Conservation (phyloP, 768 basidiomycete genomes). For the Russula vinacea region DNA sequence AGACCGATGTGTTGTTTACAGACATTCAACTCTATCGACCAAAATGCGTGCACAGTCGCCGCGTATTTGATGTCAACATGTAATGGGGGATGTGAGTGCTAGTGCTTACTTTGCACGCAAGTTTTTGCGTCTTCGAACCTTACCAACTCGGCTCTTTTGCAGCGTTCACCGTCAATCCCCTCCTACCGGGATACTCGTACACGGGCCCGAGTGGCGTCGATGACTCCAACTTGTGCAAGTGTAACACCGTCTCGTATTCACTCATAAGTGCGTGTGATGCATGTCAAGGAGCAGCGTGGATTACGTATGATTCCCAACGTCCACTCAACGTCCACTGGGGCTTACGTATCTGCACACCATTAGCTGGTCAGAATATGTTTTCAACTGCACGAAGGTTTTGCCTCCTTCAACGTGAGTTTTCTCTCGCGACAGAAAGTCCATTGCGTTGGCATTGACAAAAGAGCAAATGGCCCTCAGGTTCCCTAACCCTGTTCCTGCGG, state of each 20-base stretch:
- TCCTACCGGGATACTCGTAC: slow-evolving; percentile 7
- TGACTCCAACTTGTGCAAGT: slow-evolving; percentile 16
- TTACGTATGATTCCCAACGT: background rate
- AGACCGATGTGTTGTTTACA: background rate
- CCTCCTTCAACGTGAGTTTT: slow-evolving; percentile 13
- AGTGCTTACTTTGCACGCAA: background rate
- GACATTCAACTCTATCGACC: slow-evolving; percentile 16
- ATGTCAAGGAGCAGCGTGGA: slow-evolving; percentile 2
- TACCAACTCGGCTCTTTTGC: background rate
- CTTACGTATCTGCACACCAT: background rate
- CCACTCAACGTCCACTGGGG: background rate
- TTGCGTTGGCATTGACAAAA: background rate
- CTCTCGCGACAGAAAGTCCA: no score
- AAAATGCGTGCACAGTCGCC: slow-evolving; percentile 16
- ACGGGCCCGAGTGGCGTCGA: background rate
- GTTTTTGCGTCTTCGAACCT: background rate
- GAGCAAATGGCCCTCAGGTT: background rate
- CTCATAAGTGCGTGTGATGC: slow-evolving; percentile 25
- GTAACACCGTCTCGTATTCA: slow-evolving; percentile 13
- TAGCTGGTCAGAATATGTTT: slow-evolving; percentile 7
- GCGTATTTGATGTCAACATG: slow-evolving; percentile 19
- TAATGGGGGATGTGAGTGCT: slow-evolving; percentile 12
- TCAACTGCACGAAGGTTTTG: background rate
- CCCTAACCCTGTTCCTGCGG: slow-evolving; percentile 11
- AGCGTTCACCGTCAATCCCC: slow-evolving; percentile 13